phyloP scores from a whole-genome alignment of 331 rosid genomes.

The Malus hybrid region DNA sequence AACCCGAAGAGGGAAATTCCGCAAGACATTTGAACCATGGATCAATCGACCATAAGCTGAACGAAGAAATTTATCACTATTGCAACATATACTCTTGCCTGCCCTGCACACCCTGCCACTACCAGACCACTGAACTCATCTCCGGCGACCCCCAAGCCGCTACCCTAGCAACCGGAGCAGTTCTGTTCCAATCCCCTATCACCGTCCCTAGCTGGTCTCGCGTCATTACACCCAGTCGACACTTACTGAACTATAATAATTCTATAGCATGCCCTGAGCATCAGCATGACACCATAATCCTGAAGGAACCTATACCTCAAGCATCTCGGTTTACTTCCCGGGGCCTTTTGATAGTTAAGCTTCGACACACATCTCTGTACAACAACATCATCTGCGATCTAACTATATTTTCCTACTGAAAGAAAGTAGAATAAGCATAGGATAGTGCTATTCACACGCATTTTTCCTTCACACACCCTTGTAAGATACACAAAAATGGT shows the following conservation, averaged over 20 bases:
- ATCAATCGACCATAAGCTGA: too few relatives aligned
- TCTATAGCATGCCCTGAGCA: neutral
- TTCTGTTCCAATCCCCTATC: neutral
- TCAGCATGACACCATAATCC: neutral
- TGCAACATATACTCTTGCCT: neutral
- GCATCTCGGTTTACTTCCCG: neutral
- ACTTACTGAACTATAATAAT: neutral
- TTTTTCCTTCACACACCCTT: too few relatives aligned
- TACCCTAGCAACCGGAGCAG: too few relatives aligned
- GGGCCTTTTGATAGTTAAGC: neutral
- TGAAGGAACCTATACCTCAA: neutral
- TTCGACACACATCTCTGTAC: neutral
- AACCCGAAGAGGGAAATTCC: neutral
- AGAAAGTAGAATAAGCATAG: neutral
- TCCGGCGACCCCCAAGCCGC: neutral
- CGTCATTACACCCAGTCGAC: neutral
- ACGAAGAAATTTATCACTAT: neutral
- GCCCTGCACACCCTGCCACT: neutral
- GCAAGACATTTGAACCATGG: neutral
- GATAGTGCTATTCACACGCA: too few relatives aligned
- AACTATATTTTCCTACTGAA: neutral
- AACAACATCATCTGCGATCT: neutral
- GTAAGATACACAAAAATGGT: neutral
- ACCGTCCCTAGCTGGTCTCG: neutral
- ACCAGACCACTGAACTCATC: neutral